These are phyloP conservation scores for Hypoxylon cercidicola DNA, from an alignment of 495 filamentous ascomycete species.

Conservation along the genomic window DNA sequence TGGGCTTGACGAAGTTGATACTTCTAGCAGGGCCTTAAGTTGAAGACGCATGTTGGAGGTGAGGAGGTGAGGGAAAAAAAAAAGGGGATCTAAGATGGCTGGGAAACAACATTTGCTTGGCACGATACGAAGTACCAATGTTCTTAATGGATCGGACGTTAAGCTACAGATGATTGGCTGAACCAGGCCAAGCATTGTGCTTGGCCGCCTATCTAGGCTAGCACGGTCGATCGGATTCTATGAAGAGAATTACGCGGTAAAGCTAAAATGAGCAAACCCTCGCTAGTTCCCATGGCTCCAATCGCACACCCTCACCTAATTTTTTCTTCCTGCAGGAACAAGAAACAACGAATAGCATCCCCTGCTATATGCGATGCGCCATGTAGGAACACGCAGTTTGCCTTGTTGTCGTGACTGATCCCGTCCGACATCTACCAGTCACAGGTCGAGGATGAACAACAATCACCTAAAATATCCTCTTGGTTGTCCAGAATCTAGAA, in stretches of 20 bases:
- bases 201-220: slow-evolving; percentile 17
- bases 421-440: slow-evolving; percentile 8
- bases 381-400: slow-evolving; percentile 36
- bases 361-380: slow-evolving; percentile 2
- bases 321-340: slow-evolving; percentile 42
- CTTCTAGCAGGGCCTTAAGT: too few species aligned
- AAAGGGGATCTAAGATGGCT: slow-evolving; percentile 4
- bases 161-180: slow-evolving; percentile 24
- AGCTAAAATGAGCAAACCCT: slow-evolving; percentile 12
- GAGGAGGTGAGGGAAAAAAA: background rate
- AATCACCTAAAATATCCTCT: too few species aligned
- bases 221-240: slow-evolving; percentile 28
- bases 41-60: background rate
- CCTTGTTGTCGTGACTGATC: slow-evolving; percentile 18
- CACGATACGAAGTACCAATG: slow-evolving; percentile 6
- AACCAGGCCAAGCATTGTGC: background rate
- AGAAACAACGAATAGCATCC: slow-evolving; percentile 13
- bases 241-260: slow-evolving; percentile 14
- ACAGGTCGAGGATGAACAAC: background rate
- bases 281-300: slow-evolving; percentile 20
- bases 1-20: too few species aligned
- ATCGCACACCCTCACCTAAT: slow-evolving; percentile 18
- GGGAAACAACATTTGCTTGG: slow-evolving; percentile 7
- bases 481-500: too few species aligned
- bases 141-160: slow-evolving; percentile 20